Evolutionary conservation across 148 eudicot species (phyloP).

Genomic region (Drosera capensis): DNA sequence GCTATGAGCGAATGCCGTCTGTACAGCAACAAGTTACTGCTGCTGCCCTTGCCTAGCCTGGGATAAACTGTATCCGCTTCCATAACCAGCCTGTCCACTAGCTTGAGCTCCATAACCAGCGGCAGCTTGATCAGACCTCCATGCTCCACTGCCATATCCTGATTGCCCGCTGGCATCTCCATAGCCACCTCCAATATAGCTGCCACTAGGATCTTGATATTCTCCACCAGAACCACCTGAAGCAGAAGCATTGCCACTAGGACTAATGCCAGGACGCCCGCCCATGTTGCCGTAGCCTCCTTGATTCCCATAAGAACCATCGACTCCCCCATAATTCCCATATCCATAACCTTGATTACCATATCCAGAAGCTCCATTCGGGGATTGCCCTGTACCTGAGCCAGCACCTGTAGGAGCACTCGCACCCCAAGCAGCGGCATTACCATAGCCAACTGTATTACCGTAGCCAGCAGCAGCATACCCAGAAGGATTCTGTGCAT

Average conservation of each 20-base stretch:
- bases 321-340: slow-evolving; percentile 52
- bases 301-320: slow-evolving; percentile 39
- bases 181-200: slow-evolving; percentile 64
- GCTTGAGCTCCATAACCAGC: slow-evolving; percentile 32
- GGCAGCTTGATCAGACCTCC: slow-evolving; percentile 49
- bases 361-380: slow-evolving; percentile 49
- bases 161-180: slow-evolving; percentile 58
- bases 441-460: slow-evolving; percentile 69
- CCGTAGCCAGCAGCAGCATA: slow-evolving; percentile 59
- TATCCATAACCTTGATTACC: slow-evolving; percentile 78
- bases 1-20: slow-evolving; percentile 1
- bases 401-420: slow-evolving; percentile 24
- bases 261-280: slow-evolving; percentile 29
- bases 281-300: slow-evolving; percentile 31
- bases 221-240: slow-evolving; percentile 36
- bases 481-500: slow-evolving; percentile 53
- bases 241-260: slow-evolving; percentile 32
- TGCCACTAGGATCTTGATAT: slow-evolving; percentile 14
- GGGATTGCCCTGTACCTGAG: slow-evolving; percentile 49
- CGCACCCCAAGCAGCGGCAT: slow-evolving; percentile 30
- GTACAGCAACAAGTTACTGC: slow-evolving; percentile 14
- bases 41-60: slow-evolving; percentile 48
- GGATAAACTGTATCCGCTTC: slow-evolving; percentile 51
- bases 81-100: slow-evolving; percentile 31
- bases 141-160: slow-evolving; percentile 59